phyloP scores from a whole-genome alignment of 1,284 basidiomycete genomes.

The Ceratobasidium theobromae region DNA sequence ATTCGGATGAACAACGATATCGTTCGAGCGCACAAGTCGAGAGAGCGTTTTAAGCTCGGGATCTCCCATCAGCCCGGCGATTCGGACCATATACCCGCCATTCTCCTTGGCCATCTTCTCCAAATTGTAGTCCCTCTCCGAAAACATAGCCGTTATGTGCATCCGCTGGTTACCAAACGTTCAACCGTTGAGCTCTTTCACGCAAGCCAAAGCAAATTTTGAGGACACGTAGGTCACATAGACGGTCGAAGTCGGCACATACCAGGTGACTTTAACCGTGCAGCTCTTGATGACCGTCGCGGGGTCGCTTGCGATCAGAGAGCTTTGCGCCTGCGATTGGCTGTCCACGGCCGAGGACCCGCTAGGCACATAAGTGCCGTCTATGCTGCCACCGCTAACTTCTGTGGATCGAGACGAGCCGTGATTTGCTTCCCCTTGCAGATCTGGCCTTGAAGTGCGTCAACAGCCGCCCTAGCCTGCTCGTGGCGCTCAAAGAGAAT shows the following conservation, averaged over 20 bases:
- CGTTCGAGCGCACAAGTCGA: neutral
- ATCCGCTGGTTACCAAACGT: constrained; percentile 13
- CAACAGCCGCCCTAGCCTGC: neutral
- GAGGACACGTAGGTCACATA: neutral
- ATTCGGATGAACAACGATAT: constrained; percentile 19
- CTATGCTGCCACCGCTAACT: neutral
- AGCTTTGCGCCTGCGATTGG: neutral
- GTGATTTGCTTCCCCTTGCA: neutral
- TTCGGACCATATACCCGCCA: constrained; percentile 10
- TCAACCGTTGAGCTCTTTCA: constrained; percentile 14
- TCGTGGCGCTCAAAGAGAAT: constrained; percentile 14
- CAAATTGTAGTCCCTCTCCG: neutral
- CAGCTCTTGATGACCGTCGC: neutral
- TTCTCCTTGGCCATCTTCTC: constrained; percentile 4
- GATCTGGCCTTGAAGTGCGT: neutral
- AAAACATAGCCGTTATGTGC: neutral
- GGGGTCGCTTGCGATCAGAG: constrained; percentile 4
- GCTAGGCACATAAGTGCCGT: neutral
- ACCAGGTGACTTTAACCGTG: constrained; percentile 31
- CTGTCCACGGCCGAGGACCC: neutral
- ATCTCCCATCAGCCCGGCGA: constrained; percentile 2
- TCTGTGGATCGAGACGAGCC: constrained; percentile 1
- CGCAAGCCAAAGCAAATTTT: neutral
- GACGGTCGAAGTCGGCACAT: constrained; percentile 6
- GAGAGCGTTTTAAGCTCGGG: neutral